These are phyloP conservation scores for Hypericum androsaemum DNA, from an alignment of 345 rosid genomes.

Conservation along the genomic window DNA sequence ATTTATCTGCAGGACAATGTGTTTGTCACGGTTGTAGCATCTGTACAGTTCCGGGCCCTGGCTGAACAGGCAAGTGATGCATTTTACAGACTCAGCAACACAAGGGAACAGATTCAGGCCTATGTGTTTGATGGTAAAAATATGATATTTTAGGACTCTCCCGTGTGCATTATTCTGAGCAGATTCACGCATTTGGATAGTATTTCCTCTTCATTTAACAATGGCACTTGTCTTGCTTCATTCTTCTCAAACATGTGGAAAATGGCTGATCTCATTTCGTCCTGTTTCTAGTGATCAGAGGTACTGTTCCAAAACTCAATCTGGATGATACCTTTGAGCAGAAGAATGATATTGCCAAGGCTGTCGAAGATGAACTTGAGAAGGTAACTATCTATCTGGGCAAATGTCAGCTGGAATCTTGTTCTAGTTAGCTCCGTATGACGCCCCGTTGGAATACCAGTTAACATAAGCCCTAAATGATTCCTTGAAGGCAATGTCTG, in stretches of 20 bases:
- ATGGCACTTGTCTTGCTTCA: too few relatives aligned
- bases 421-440: too few relatives aligned
- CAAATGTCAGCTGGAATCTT: too few relatives aligned
- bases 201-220: too few relatives aligned
- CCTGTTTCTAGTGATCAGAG: not conserved
- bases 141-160: too few relatives aligned
- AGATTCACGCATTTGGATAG: too few relatives aligned
- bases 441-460: too few relatives aligned
- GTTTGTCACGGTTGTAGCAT: slow-evolving; percentile 3
- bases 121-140: slow-evolving; percentile 4
- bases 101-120: slow-evolving; percentile 3
- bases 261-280: not conserved
- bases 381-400: not conserved
- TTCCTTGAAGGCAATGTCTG: slow-evolving; percentile 5
- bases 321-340: slow-evolving; percentile 9
- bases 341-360: slow-evolving; percentile 10
- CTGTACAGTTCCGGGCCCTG: not conserved
- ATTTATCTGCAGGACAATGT: slow-evolving; percentile 1
- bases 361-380: slow-evolving; percentile 8
- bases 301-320: slow-evolving; percentile 5
- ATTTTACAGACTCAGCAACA: slow-evolving; percentile 3
- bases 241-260: too few relatives aligned
- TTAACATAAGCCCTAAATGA: too few relatives aligned
- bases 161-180: too few relatives aligned
- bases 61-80: slow-evolving; percentile 4